A percentile compares a stretch with the other conserved stretches of the same genome.
Evolutionary conservation across 1,284 basidiomycete genomes (phyloP).

Genomic region (Pseudozyma sp.): DNA sequence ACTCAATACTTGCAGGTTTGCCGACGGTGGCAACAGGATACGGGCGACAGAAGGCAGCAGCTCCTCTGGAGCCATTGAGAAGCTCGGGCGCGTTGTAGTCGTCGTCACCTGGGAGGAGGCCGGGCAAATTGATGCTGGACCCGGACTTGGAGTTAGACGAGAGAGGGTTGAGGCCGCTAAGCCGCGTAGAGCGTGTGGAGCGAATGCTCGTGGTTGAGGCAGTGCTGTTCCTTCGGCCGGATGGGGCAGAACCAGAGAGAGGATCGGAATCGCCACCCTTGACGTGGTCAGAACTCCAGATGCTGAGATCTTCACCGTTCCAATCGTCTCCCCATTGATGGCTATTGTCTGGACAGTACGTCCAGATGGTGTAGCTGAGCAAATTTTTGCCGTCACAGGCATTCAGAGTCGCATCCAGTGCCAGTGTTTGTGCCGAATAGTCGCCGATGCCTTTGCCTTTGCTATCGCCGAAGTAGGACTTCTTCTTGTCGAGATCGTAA

Average conservation of each 20-base stretch:
- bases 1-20: slow-evolving; percentile 55
- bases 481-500: slow-evolving; percentile 87
- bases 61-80: slow-evolving; percentile 55
- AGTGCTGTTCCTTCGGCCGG: neutral
- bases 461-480: slow-evolving; percentile 74
- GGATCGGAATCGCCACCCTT: slow-evolving; percentile 51
- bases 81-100: slow-evolving; percentile 32
- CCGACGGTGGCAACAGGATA: slow-evolving; percentile 56
- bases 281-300: slow-evolving; percentile 83
- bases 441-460: slow-evolving; percentile 71
- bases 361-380: slow-evolving; percentile 90
- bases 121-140: slow-evolving; percentile 23
- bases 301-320: slow-evolving; percentile 93
- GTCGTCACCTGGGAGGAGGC: slow-evolving; percentile 22
- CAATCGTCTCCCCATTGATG: slow-evolving; percentile 95
- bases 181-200: slow-evolving; percentile 15
- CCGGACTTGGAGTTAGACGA: slow-evolving; percentile 14
- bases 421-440: slow-evolving; percentile 82
- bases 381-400: slow-evolving; percentile 85
- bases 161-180: slow-evolving; percentile 14
- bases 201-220: slow-evolving; percentile 13
- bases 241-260: neutral
- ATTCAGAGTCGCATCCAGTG: slow-evolving; percentile 91
- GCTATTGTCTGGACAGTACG: slow-evolving; percentile 79
- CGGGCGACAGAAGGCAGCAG: slow-evolving; percentile 58